Conservation (phyloP, 2,329 filamentous ascomycete species). For the Aschersonia sp. region DNA sequence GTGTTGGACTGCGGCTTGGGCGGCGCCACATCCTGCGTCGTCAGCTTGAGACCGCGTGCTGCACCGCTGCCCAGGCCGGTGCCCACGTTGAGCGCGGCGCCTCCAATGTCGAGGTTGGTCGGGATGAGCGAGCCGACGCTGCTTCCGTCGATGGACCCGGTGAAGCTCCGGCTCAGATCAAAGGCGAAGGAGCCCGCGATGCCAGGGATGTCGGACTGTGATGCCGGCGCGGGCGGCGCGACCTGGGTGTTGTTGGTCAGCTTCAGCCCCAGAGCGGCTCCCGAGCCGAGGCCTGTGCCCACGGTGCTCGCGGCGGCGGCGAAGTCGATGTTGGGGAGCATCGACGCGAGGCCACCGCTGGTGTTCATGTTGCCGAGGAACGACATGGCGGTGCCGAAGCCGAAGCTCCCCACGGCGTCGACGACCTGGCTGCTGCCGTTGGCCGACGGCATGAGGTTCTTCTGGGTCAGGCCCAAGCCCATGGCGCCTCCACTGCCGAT, state of each 20-base stretch:
- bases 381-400: conserved; percentile 13
- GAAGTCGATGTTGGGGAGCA: conserved; percentile 4
- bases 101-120: conserved; percentile 1
- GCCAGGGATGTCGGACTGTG: conserved; percentile 2
- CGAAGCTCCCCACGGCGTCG: conserved; percentile 11
- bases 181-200: conserved; percentile 2
- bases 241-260: conserved; percentile 2
- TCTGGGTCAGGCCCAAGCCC: conserved; percentile 9
- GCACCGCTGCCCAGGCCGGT: conserved; percentile 6
- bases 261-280: conserved; percentile 3
- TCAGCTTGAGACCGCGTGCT: conserved; percentile 2
- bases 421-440: conserved; percentile 8
- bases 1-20: not conserved
- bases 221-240: not conserved
- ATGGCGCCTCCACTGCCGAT: conserved; percentile 10
- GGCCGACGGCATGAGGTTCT: conserved; percentile 5
- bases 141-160: not conserved
- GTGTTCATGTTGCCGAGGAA: conserved; percentile 11
- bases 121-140: not conserved
- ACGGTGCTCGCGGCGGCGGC: conserved; percentile 1
- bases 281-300: conserved; percentile 2
- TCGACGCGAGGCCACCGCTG: not conserved
- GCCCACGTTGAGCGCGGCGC: conserved; percentile 5
- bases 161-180: conserved; percentile 1
- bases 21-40: not conserved